phyloP scores from a whole-genome alignment of 2,329 filamentous ascomycete genomes.

The Ambrosiella beaveri region DNA sequence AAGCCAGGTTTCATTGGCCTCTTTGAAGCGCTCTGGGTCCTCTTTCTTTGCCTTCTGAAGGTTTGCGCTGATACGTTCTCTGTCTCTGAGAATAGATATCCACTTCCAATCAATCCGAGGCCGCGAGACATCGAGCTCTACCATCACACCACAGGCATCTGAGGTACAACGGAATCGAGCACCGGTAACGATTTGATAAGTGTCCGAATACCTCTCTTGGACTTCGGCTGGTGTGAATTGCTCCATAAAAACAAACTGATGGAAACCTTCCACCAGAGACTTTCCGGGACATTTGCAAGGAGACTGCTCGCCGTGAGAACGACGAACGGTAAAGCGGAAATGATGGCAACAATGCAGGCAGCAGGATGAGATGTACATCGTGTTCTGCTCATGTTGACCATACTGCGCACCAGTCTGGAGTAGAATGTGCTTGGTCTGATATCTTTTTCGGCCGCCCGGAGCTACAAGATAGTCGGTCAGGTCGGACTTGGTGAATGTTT shows the following conservation, averaged over 20 bases:
- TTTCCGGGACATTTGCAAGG: constrained; percentile 11
- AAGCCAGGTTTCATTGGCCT: constrained; percentile 25
- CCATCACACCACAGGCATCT: constrained; percentile 10
- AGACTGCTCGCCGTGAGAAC: constrained; percentile 8
- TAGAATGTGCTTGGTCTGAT: constrained; percentile 12
- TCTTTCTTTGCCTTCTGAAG: constrained; percentile 23
- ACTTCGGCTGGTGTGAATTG: constrained; percentile 8
- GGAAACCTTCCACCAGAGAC: constrained; percentile 9
- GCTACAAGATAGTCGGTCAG: constrained; percentile 7
- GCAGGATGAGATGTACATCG: constrained; percentile 8
- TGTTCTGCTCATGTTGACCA: constrained; percentile 3
- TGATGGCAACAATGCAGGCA: constrained; percentile 13
- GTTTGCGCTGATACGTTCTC: constrained; percentile 25
- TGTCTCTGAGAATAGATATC: constrained; percentile 29
- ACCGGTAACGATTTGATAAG: constrained; percentile 11
- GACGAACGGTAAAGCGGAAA: constrained; percentile 6
- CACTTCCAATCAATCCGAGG: constrained; percentile 29
- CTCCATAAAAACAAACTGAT: constrained; percentile 9
- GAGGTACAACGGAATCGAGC: constrained; percentile 12
- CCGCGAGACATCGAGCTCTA: constrained; percentile 28
- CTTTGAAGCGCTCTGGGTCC: constrained; percentile 32
- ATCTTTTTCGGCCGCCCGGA: constrained; percentile 6
- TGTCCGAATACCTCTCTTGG: constrained; percentile 6
- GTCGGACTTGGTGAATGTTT: constrained; percentile 2
- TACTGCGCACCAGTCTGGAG: constrained; percentile 10